A percentile compares a stretch with the other conserved stretches of the same genome.
These are phyloP conservation scores for Podila epicladia DNA, from an alignment of 192 early-diverging fungal species.

Conservation along the genomic window DNA sequence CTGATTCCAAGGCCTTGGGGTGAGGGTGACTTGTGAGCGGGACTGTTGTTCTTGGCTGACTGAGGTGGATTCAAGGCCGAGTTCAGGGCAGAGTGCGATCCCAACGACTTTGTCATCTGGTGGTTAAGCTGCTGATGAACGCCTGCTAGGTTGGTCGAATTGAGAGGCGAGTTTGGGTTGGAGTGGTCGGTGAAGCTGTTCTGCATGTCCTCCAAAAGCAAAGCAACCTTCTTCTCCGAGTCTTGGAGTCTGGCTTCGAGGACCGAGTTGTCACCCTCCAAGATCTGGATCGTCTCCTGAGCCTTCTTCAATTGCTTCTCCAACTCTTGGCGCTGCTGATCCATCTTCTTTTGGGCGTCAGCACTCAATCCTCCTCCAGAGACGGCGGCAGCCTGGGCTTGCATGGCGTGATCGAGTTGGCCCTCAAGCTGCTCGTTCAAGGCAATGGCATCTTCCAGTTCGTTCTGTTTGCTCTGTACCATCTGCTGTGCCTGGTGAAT, in stretches of 20 bases:
- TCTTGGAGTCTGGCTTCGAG: conserved; percentile 35
- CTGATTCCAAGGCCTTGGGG: conserved; percentile 10
- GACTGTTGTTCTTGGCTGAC: not conserved
- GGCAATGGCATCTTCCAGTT: not conserved
- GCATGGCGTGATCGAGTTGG: conserved; percentile 5
- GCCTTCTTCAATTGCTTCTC: conserved; percentile 33
- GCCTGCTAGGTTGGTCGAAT: conserved; percentile 10
- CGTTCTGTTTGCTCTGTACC: conserved; percentile 2
- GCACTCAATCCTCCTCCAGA: not conserved
- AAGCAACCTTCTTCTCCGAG: conserved; percentile 42
- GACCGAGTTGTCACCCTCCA: conserved; percentile 48
- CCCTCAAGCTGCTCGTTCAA: conserved; percentile 3
- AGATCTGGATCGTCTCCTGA: conserved; percentile 38
- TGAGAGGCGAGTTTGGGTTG: conserved; percentile 20
- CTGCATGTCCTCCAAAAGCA: conserved; percentile 45
- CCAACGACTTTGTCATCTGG: conserved; percentile 5
- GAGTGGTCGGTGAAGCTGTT: conserved; percentile 15
- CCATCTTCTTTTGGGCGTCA: conserved; percentile 4
- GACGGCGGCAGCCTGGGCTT: conserved; percentile 1
- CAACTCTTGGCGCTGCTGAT: conserved; percentile 23
- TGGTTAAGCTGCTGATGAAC: conserved; percentile 30
- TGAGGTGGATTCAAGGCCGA: not conserved
- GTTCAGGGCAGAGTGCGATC: conserved; percentile 7
- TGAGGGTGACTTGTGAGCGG: conserved; percentile 1
- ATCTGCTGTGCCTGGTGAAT: conserved; percentile 25